Evolutionary conservation across 805 yeast genomes (phyloP), one percentile per base, ranked within the genome.

Genomic region (Candida odintsovae): DNA sequence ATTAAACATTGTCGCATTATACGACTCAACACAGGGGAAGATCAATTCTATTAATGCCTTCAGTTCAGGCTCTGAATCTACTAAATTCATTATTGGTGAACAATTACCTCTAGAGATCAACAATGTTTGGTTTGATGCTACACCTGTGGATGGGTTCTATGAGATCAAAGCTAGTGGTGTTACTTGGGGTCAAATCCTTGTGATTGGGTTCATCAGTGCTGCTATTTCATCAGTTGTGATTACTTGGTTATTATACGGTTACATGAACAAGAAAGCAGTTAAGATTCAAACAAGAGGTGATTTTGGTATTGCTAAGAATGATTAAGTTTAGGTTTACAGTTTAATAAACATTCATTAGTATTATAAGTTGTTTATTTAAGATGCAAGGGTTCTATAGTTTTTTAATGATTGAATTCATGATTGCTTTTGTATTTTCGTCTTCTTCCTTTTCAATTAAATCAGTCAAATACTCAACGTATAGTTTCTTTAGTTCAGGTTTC

Each of bases 71-170:
- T 68, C 85, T 6, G 33, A 50, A 55, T 74, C 82, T 4, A 73
- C 83, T 2, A 71, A 85, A 49, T 72, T 75, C 35, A 80, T 81
- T 18, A 85, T 85, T 59, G 90, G 90, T 18, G 86, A 82, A 54
- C 62, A 66, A 23, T 66, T 85, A 46, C 73, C 83, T 10, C 59
- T 85, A 28, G 72, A 70, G 43, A 71, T 85, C 50, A 78, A 82
- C 23, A 74, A 78, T 18, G 69, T 77, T 47, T 85, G 92, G 92
- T 56, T 68, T 18, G 45, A 58, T 15, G 28, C 42, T 9, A 31
- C 28, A 9, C 25, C 36, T 11, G 35, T 39, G 13, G 25, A 28
- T n/a, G 43, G n/a, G 3, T 46, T 42, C 28, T 45, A 39, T 31
- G 35, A 37, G 9, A 40, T 38, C n/a, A 26, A 40, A n/a, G 15